Conservation (phyloP, 768 basidiomycete genomes). For the Solioccasus polychromus region DNA sequence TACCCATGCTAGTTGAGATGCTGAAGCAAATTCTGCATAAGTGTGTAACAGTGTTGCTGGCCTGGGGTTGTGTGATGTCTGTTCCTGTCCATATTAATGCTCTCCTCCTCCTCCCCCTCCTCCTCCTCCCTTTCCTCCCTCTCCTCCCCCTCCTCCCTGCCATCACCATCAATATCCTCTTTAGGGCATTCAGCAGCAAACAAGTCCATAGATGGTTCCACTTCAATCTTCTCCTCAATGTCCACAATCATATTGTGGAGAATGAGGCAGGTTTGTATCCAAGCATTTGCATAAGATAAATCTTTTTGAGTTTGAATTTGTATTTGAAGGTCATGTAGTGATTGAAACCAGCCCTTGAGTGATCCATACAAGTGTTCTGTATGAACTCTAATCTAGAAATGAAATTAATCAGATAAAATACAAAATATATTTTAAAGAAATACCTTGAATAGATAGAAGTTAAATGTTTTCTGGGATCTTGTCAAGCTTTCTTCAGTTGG, state of each 20-base stretch:
- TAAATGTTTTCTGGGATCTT: constrained; percentile 19
- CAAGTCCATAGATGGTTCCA: not conserved
- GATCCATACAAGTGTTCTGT: constrained; percentile 14
- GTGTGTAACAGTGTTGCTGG: not conserved
- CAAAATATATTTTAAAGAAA: not conserved
- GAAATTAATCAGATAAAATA: not conserved
- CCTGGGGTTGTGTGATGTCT: not conserved
- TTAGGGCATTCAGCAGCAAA: not conserved
- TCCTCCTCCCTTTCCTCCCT: no score
- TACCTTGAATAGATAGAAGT: constrained; percentile 23
- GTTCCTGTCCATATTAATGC: no score
- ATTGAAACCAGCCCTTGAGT: constrained; percentile 12
- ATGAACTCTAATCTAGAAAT: constrained; percentile 1
- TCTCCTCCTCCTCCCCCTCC: no score
- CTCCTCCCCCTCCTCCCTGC: not conserved
- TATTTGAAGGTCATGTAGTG: constrained; percentile 5
- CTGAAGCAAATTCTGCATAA: not conserved
- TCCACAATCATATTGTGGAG: constrained; percentile 19
- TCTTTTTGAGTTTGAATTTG: constrained; percentile 8
- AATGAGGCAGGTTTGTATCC: constrained; percentile 1
- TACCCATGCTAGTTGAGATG: no score
- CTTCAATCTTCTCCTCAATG: constrained; percentile 7
- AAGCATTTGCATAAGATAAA: constrained; percentile 4
- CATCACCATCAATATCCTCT: not conserved
- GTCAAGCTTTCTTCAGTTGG: constrained; percentile 13